phyloP scores from a whole-genome alignment of 495 filamentous ascomycete species.

The Monascus purpureus region DNA sequence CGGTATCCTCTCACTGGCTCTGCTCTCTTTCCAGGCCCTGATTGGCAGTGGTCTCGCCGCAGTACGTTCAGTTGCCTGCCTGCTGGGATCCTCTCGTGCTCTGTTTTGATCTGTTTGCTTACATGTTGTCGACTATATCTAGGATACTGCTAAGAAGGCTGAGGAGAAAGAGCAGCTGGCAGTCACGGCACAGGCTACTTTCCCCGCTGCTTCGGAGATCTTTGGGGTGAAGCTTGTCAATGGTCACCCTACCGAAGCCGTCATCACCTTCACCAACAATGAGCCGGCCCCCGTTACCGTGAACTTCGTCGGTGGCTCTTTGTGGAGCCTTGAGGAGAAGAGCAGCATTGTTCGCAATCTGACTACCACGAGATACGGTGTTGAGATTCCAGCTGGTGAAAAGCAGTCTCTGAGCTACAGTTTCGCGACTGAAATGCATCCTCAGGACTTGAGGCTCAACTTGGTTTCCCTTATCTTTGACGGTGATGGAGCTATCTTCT shows the following conservation, averaged over 20 bases:
- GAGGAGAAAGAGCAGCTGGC: conserved; percentile 44
- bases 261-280: conserved; percentile 71
- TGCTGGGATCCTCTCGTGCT: neutral
- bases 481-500: conserved; percentile 50
- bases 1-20: conserved; percentile 53
- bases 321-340: conserved; percentile 46
- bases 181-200: conserved; percentile 61
- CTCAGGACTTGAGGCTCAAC: conserved; percentile 71
- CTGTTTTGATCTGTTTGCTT: conserved; percentile 10
- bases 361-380: conserved; percentile 57
- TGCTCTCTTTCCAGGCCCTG: conserved; percentile 55
- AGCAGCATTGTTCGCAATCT: conserved; percentile 65
- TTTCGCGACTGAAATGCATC: conserved; percentile 85
- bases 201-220: conserved; percentile 68
- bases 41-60: conserved; percentile 45
- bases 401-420: conserved; percentile 63
- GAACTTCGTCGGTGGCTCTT: conserved; percentile 61
- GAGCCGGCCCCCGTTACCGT: conserved; percentile 66
- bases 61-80: conserved; percentile 37
- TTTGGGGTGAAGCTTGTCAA: conserved; percentile 96
- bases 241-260: conserved; percentile 68
- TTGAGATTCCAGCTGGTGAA: conserved; percentile 65
- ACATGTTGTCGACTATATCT: conserved; percentile 3
- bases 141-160: conserved; percentile 33
- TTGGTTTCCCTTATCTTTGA: conserved; percentile 62